Evolutionary conservation across 495 filamentous ascomycete genomes (phyloP), one percentile per base, ranked within the genome.

Genomic region (Podospora tetraspora): DNA sequence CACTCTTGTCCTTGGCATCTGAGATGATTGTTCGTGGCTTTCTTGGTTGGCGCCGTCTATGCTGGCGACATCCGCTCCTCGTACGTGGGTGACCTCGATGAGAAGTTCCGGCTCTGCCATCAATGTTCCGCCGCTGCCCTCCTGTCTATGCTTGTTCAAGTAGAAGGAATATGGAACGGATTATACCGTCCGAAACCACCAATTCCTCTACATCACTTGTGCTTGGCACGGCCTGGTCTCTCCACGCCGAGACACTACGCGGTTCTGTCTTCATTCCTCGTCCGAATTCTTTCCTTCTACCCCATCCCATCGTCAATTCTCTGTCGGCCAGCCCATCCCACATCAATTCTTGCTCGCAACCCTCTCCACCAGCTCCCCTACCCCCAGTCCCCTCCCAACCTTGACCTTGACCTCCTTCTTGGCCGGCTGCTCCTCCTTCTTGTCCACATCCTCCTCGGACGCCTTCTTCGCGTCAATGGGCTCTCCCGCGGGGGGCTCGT

Each of bases 361-460:
- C 79, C 86, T 87, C 86, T 96, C 92, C 29, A 94, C 90, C 77
- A 97, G 78, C 71, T 95, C 92, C 9, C 90, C 89, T 3, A 97
- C 93, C 9, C 93, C 93, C 23, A 97, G 75, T 3, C 80, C 86
- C 69, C 93, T 81, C 23, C 93, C 93, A 30, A 96, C 86, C 84
- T 92, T 95, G 62, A 96, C 91, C 73, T 84, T 86, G 22, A 82
- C 71, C 68, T 79, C 76, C 52, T 65, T 72, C 1, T 81, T 74
- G 19, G 32, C 58, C 22, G 25, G 13, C 29, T 63, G 58, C 22
- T 30, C 64, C 8, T 27, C 71, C 25, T 60, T 67, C 70, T 73
- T 68, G 19, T 70, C 72, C 3, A 77, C 75, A 60, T 80, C 79
- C 4, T 78, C 80, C 60, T 84, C 81, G 29, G 79, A 79, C 0